Evolutionary conservation across 1,284 basidiomycete genomes (phyloP).

Genomic region (Fomitiporia mediterranea): DNA sequence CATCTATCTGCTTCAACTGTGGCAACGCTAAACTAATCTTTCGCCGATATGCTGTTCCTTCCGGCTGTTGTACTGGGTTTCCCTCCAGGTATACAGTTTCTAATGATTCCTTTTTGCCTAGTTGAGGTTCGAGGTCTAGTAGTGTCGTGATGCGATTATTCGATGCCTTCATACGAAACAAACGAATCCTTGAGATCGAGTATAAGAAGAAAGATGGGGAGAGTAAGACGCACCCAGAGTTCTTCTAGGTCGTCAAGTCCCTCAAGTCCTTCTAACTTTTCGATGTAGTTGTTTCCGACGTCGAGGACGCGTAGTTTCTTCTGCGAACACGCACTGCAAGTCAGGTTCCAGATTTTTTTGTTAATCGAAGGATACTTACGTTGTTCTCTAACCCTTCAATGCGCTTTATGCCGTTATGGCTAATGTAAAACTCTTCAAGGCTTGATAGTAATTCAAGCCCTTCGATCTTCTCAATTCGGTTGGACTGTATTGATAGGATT

Average conservation of each 20-base stretch:
- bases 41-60: conserved; percentile 78
- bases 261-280: conserved; percentile 73
- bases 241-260: conserved; percentile 80
- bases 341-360: background rate
- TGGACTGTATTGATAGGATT: conserved; percentile 89
- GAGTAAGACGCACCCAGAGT: conserved; percentile 72
- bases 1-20: conserved; percentile 91
- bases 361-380: conserved; percentile 38
- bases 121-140: conserved; percentile 61
- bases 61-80: conserved; percentile 84
- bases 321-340: conserved; percentile 36
- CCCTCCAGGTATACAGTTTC: conserved; percentile 93
- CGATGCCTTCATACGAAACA: background rate
- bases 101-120: conserved; percentile 64
- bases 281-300: conserved; percentile 81
- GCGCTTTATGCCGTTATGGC: conserved; percentile 85
- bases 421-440: conserved; percentile 90
- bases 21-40: conserved; percentile 89
- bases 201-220: background rate
- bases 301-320: conserved; percentile 82
- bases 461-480: conserved; percentile 88
- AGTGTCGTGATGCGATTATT: conserved; percentile 39
- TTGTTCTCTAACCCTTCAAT: conserved; percentile 88
- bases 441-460: conserved; percentile 66
- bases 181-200: background rate